These are phyloP conservation scores for Maudiozyma pseudohumilis DNA, from an alignment of 805 yeast species.

Conservation along the genomic window DNA sequence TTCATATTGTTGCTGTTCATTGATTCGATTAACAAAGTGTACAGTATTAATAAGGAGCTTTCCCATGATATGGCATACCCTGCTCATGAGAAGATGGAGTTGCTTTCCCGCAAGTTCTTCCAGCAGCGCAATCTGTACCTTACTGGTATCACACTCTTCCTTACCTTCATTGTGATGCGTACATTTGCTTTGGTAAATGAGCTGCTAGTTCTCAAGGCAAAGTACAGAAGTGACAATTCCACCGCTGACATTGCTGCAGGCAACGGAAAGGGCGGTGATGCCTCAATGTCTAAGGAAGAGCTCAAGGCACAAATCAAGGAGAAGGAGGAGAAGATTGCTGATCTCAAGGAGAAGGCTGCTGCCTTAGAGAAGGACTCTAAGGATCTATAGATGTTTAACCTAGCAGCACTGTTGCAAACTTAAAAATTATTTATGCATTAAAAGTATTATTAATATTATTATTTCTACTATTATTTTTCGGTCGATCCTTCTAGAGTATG, in stretches of 20 bases:
- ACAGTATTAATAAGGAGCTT: slow-evolving; percentile 56
- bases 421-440: no score
- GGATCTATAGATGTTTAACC: neutral
- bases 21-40: slow-evolving; percentile 81
- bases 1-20: slow-evolving; percentile 76
- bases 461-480: no score
- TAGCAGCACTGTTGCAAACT: no score
- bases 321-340: slow-evolving; percentile 55
- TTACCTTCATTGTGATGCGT: slow-evolving; percentile 76
- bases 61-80: neutral
- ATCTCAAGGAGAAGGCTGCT: slow-evolving; percentile 64
- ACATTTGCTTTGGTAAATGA: slow-evolving; percentile 75
- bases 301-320: slow-evolving; percentile 42
- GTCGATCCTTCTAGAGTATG: no score
- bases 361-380: slow-evolving; percentile 48
- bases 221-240: slow-evolving; percentile 26
- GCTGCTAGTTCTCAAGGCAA: slow-evolving; percentile 53
- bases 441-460: no score
- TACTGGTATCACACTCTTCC: slow-evolving; percentile 88
- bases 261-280: neutral
- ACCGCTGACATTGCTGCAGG: no score
- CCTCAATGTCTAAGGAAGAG: slow-evolving; percentile 22
- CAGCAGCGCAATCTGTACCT: slow-evolving; percentile 94
- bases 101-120: slow-evolving; percentile 84
- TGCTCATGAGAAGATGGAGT: slow-evolving; percentile 60